Percentiles rank a stretch among this genome's conserved stretches.
Evolutionary conservation across 768 basidiomycete genomes (phyloP).

Genomic region (Boletus subcaerulescens): DNA sequence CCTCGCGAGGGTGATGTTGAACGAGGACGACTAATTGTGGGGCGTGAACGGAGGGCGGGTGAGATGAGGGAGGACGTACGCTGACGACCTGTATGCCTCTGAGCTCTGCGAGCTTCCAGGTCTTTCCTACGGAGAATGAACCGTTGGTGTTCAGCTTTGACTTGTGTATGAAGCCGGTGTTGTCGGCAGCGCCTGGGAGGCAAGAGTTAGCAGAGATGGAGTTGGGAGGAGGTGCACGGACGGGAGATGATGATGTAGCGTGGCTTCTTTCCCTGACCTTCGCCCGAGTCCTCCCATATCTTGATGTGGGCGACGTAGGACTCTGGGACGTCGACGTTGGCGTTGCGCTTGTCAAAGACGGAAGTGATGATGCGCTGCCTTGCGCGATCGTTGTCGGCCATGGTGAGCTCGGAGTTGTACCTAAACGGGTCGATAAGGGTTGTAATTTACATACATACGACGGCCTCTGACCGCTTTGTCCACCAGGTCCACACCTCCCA

Average conservation of each 20-base stretch:
- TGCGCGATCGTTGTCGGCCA: constrained; percentile 48
- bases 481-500: constrained; percentile 3
- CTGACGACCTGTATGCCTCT: constrained; percentile 71
- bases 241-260: constrained; percentile 89
- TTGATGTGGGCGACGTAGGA: constrained; percentile 86
- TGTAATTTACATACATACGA: neutral
- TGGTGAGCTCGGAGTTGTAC: constrained; percentile 9
- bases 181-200: constrained; percentile 53
- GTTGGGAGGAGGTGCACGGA: constrained; percentile 42
- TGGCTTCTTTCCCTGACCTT: constrained; percentile 73
- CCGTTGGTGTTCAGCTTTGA: constrained; percentile 94
- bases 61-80: constrained; percentile 44
- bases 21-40: constrained; percentile 49
- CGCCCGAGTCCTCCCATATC: constrained; percentile 87
- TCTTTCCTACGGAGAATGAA: constrained; percentile 95
- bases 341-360: constrained; percentile 74
- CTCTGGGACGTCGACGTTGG: constrained; percentile 64
- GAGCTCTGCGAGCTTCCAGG: constrained; percentile 86
- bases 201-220: neutral
- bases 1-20: constrained; percentile 84
- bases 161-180: constrained; percentile 83
- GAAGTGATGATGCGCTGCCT: constrained; percentile 75
- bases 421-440: constrained; percentile 10
- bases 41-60: constrained; percentile 17
- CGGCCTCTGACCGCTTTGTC: neutral